phyloP scores from a whole-genome alignment of 2,329 filamentous ascomycete species.

The Calonectria ilicicola region DNA sequence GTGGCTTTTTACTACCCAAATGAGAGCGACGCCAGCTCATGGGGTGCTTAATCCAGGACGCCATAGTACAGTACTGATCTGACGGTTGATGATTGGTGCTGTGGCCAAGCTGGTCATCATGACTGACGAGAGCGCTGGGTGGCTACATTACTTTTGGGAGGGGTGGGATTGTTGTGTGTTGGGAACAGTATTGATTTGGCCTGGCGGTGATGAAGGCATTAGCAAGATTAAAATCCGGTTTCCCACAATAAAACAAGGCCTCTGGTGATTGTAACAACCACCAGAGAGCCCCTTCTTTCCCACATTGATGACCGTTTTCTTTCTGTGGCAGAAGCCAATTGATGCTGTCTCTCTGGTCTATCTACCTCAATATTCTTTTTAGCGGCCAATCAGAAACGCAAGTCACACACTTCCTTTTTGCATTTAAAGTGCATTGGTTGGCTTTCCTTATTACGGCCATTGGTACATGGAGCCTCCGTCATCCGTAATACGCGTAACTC shows the following conservation, averaged over 20 bases:
- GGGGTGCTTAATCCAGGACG: slow-evolving; percentile 39
- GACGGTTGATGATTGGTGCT: not conserved
- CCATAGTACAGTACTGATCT: not conserved
- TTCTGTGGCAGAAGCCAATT: not conserved
- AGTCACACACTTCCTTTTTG: not conserved
- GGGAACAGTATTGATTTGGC: not conserved
- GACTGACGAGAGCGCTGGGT: slow-evolving; percentile 22
- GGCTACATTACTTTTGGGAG: not conserved
- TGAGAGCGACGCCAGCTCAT: slow-evolving; percentile 58
- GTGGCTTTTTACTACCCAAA: slow-evolving; percentile 76
- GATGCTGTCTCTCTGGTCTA: too few species aligned
- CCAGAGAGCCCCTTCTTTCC: not conserved
- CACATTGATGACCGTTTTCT: not conserved
- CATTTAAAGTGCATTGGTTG: too few species aligned
- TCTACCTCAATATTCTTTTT: too few species aligned
- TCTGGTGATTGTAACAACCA: not conserved
- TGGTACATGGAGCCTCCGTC: not conserved
- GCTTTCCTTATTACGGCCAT: not conserved
- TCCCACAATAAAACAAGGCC: not conserved
- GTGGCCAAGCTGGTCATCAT: not conserved
- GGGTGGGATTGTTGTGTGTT: not conserved
- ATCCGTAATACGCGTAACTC: not conserved
- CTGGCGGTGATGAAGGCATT: not conserved
- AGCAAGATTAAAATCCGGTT: not conserved
- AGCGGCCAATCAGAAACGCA: too few species aligned